Conservation (phyloP, 2,329 filamentous ascomycete genomes). For the Spiromastix sp. region DNA sequence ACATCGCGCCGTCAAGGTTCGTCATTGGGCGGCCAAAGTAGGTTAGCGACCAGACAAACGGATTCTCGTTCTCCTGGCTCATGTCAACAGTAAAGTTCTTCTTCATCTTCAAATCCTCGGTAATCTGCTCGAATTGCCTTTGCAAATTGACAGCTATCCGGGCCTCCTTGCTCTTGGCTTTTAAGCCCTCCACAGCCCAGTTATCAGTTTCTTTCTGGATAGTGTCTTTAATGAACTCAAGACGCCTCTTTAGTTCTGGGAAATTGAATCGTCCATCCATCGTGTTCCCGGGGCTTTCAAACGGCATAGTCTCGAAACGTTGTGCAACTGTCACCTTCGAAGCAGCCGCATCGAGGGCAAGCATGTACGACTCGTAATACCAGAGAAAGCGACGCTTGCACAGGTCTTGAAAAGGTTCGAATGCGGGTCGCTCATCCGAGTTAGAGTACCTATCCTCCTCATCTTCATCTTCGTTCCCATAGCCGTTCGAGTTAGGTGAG, state of each 20-base stretch:
- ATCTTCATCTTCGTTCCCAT: conserved; percentile 26
- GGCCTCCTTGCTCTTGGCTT: conserved; percentile 53
- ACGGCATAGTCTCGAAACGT: conserved; percentile 72
- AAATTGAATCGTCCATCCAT: conserved; percentile 90
- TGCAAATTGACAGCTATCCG: conserved; percentile 73
- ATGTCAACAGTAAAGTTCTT: conserved; percentile 64
- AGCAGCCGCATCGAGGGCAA: conserved; percentile 54
- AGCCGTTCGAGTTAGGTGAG: conserved; percentile 19
- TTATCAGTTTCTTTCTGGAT: conserved; percentile 59
- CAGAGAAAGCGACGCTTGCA: conserved; percentile 88
- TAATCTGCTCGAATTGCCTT: conserved; percentile 75
- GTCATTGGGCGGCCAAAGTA: conserved; percentile 91
- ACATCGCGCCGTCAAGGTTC: conserved; percentile 82
- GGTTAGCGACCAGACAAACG: conserved; percentile 79
- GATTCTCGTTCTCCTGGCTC: conserved; percentile 67
- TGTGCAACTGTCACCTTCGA: conserved; percentile 53
- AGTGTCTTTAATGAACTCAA: conserved; percentile 57
- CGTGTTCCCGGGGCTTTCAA: conserved; percentile 63
- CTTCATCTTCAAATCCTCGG: conserved; percentile 60
- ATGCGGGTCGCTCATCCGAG: conserved; percentile 47
- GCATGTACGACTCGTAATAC: conserved; percentile 86
- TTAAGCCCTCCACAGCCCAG: conserved; percentile 63
- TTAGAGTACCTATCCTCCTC: conserved; percentile 20
- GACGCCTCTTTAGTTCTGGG: conserved; percentile 56
- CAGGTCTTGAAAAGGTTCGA: conserved; percentile 81